Base-by-base conservation (phyloP, 345 rosid genomes). In the Raphanus sativus region DNA sequence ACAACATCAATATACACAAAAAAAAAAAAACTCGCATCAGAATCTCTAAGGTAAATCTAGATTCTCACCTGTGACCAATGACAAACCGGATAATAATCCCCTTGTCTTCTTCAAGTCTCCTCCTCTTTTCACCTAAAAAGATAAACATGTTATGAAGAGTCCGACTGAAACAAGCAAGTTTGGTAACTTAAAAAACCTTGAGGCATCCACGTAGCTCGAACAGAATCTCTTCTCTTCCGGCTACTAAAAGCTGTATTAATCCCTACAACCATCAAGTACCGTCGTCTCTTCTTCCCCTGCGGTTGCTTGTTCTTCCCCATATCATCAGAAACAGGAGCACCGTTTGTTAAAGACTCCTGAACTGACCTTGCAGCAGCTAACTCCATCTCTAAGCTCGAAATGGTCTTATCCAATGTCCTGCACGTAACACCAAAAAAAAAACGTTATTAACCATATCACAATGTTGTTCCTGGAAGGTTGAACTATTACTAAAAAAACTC, bases 321-420 rank as follows among this genome's bases (percentile, higher is more conserved):
- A 82, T 90, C 87, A 67, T 85, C 87, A 2, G 98, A 86, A 32
- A 82, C 48, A 67, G 98, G 97, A 84, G 97, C 87, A 52, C 91
- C 96, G 15, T 80, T 83, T 30, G 82, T 75, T 68, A 92, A 80
- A 64, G 92, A 83, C 74, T 90, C 97, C 34, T 94, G 98, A 16
- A 87, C 88, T 38, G 96, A 88, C 80, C 86, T 89, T 63, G 99
- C 97, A 61, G 98, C 97, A 54, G 97, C 99, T 78, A 92, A 81
- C 85, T 92, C 99, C 98, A 90, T 94, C 90, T 94, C 98, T 78
- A 94, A 85, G 83, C 82, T 94, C 5, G 98, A 94, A 69, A 94
- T 89, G 6, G 98, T 90, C 85, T 90, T 94, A 80, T 92, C 98
- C 86, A 94, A 80, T 55, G 90, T 86, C 80, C 99, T 94, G 56